Percentiles rank a stretch among this genome's conserved stretches.
These are phyloP conservation scores for Hygrocybe coccinea DNA, from an alignment of 768 basidiomycete genomes.

Conservation along the genomic window DNA sequence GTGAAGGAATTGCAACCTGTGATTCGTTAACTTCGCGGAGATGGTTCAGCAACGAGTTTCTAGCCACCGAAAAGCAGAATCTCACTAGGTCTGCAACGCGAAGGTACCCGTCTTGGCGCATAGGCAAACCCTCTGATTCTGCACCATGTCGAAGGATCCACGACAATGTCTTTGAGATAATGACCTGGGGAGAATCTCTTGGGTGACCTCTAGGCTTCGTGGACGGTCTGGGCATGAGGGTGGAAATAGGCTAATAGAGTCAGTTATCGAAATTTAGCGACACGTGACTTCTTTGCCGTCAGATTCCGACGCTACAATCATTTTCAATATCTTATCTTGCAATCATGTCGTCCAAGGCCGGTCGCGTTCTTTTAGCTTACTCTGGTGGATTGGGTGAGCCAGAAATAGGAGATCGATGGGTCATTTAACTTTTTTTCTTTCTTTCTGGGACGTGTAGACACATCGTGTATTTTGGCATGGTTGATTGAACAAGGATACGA, in stretches of 20 bases:
- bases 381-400: constrained; percentile 92
- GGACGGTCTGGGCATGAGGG: constrained; percentile 7
- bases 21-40: constrained; percentile 56
- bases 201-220: constrained; percentile 55
- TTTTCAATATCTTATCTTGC: too few relatives aligned
- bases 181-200: constrained; percentile 61
- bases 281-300: too few relatives aligned
- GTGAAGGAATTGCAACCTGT: constrained; percentile 54
- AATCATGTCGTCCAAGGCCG: constrained; percentile 52
- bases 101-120: constrained; percentile 84
- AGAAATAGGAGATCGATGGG: constrained; percentile 3
- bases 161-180: constrained; percentile 80
- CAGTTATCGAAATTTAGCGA: too few relatives aligned
- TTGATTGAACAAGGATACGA: constrained; percentile 98
- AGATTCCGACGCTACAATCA: too few relatives aligned
- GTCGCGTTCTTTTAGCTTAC: constrained; percentile 94
- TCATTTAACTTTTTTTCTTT: constrained; percentile 11
- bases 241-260: too few relatives aligned
- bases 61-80: constrained; percentile 11
- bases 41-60: neutral
- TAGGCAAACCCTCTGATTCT: constrained; percentile 61
- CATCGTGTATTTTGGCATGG: constrained; percentile 99
- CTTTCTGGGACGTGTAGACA: constrained; percentile 52
- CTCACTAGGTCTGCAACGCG: constrained; percentile 78
- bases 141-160: constrained; percentile 93